Evolutionary conservation across 305 asterid species (phyloP), one percentile per base, ranked within the genome.

Genomic region (Lippia alba): DNA sequence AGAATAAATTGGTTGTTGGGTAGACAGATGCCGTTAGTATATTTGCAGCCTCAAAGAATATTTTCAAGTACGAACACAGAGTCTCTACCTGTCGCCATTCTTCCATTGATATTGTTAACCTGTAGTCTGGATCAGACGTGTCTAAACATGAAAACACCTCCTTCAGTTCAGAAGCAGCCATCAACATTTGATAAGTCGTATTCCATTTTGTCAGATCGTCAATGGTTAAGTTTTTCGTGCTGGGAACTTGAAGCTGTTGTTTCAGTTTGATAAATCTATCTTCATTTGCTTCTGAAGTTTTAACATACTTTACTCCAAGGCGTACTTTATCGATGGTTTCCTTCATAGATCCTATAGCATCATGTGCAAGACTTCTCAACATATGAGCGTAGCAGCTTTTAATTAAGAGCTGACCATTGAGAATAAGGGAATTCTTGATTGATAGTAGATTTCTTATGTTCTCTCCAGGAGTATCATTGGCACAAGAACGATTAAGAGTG

Each of bases 141-240:
- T 90, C 96, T 56, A 94, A 78, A 78, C 91, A 84, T 55, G 74
- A 77, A 80, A 94, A 92, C 10, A 87, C 96, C 69, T 90, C 91
- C 81, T 86, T 89, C 3, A 90, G 69, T 48, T 94, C 98, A 64
- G 81, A 85, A 71, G 99, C 97, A 44, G 94, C 86, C 57, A 78
- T 59, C 83, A 94, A 78, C 99, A 94, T 94, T 48, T 84, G 84
- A 76, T 88, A 94, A 3, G 99, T 92, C n/a, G 96, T 84, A 64
- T 87, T 81, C 99, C 99, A 94, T 46, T 84, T 87, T 12, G 84
- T 72, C 59, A 69, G 61, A 77, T 92, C 90, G 71, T 94, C 98
- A 6, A 81, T 36, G 17, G 34, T 34, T 33, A 94, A 74, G 80
- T 60, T 75, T 87, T 86, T 92, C 36, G 84, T 70, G 70, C 96